Evolutionary conservation across 75 land plant genomes (phyloP).

Genomic region (Pinus albicaulis): DNA sequence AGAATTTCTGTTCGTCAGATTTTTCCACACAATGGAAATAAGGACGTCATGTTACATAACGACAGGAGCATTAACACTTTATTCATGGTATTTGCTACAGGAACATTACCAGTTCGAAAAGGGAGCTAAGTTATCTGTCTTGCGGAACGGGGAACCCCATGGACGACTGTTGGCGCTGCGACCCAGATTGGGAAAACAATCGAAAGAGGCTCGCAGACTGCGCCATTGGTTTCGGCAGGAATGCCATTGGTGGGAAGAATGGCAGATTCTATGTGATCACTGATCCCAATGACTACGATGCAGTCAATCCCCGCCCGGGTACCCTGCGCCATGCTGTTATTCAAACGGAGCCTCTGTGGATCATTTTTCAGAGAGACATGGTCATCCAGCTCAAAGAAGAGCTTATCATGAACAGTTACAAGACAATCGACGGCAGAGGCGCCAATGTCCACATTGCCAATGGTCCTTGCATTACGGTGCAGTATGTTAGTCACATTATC

Average conservation of each 20-base stretch:
- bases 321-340: constrained; percentile 31
- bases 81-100: not conserved
- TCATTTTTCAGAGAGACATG: constrained; percentile 2
- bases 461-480: constrained; percentile 22
- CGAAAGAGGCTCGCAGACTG: constrained; percentile 31
- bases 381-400: constrained; percentile 24
- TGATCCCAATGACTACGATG: constrained; percentile 23
- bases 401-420: constrained; percentile 26
- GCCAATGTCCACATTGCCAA: constrained; percentile 25
- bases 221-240: constrained; percentile 35
- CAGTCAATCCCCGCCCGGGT: constrained; percentile 28
- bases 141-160: constrained; percentile 37
- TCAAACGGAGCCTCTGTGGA: constrained; percentile 32
- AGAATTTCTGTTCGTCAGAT: too few species aligned
- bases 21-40: too few species aligned
- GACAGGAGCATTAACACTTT: too few species aligned
- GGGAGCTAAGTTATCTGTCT: not conserved
- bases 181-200: constrained; percentile 33
- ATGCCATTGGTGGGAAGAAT: constrained; percentile 22
- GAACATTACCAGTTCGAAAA: not conserved
- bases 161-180: constrained; percentile 73
- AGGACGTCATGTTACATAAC: too few species aligned
- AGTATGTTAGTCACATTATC: constrained; percentile 18
- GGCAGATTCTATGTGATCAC: constrained; percentile 24
- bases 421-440: constrained; percentile 31